Base-by-base conservation (phyloP, 768 basidiomycete genomes). In the Brasilioporus rufonigricans region DNA sequence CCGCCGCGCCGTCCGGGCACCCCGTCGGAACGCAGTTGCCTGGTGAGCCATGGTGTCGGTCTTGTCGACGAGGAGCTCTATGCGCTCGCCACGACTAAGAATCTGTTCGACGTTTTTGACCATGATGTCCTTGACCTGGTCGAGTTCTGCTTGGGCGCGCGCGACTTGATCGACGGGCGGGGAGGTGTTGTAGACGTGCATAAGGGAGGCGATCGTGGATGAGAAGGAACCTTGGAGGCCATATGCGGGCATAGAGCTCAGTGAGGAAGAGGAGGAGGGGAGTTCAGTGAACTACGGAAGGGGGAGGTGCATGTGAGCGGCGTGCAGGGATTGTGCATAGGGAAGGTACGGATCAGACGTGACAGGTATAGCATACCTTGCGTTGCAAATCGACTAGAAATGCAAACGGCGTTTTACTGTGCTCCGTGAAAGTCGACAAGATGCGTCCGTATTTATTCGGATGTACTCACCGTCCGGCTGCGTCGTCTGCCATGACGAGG, bases 101-200 rank as follows among this genome's bases (percentile, higher is more conserved):
- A 98, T 96, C 70, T 94, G 91, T 73, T 98, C 93, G 59, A 98
- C 95, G 69, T 98, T 98, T 72, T 98, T 91, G 48, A 98, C 95
- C 94, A 97, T 96, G 73, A 97, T 92, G 64, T 94, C 88, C 70
- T 97, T 98, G 44, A 97, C 91, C 61, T 92, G 90, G 56, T 85
- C 84, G 39, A 93, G 79, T 70, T 98, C 94, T 5, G 82, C 81
- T 67, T 94, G 94, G 6, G 96, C 96, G 58, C 92, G 89, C 19
- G 87, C 76, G 53, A 98, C 83, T 58, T 95, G 93, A 69, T 99
- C 97, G 9, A 79, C 71, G 35, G 92, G 94, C 16, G 95, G 94
- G 10, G 84, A 74, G 29, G 92, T 93, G 65, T 93, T 93, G 77
- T 91, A 99, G 46, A 86, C 84, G 65, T 91, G 80, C 86, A 96